Base-by-base conservation (phyloP, 1,139 yeast species). In the Yamadazyma sp. region DNA sequence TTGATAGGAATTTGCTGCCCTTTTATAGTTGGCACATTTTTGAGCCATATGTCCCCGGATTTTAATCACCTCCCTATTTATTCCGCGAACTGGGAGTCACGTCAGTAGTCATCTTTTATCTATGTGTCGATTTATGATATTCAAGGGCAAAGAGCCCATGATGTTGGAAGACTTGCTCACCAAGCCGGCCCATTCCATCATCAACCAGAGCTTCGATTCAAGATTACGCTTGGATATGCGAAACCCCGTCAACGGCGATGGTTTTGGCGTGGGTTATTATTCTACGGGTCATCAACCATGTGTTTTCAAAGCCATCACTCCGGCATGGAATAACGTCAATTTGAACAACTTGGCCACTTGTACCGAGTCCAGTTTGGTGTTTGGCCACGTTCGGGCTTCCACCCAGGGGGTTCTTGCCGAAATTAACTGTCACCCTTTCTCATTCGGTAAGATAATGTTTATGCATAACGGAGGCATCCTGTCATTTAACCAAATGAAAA, bases 381-480 rank as follows among this genome's bases (percentile, higher is more conserved):
- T 92, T 67, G 98, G 95, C 2, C 98, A 92, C 60, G 97, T 92
- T 2, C 64, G 98, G 41, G 98, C 98, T 0, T 86, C 96, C 1
- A 92, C 98, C 0, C 89, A 95, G 45, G 98, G 98, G 27, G 95
- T 86, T 1, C 66, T 92, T 23, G 78, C 95, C 4, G 97, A 92
- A 57, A 89, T 96, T 1, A 92, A 92, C 63, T 92, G 97, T 62
- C 98, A 92, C 58, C 97, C 97, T 0, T 86, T 90, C 62, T 82
- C 86, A 3, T 89, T 78, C 57, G 94, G 92, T 43, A 80, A 81
- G 37, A 67, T 90, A 35, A 86, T 92, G 86, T 92, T 92, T 60
- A 92, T 92, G 98, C 97, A 92, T 62, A 92, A 92, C 62, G 98
- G 98, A 21, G 95, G 94, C 6, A 79, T 92, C 17, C 75, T 92